Evolutionary conservation across 1,139 yeast species (phyloP).

Genomic region (Yamadazyma friedrichii): DNA sequence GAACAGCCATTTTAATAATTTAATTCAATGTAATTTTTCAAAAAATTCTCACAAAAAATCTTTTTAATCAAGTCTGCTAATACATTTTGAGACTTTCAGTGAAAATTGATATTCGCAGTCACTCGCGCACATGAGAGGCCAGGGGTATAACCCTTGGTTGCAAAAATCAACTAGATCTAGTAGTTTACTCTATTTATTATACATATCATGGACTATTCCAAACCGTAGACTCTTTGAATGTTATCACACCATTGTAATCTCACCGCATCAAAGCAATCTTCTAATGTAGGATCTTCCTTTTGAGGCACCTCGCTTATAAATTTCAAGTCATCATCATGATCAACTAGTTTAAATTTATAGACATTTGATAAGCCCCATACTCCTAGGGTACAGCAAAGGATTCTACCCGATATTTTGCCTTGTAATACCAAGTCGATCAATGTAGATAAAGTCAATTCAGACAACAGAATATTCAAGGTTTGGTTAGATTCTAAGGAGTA

Average conservation of each 20-base stretch:
- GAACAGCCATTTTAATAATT: conserved; percentile 74
- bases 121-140: conserved; percentile 1
- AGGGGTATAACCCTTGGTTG: conserved; percentile 13
- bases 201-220: conserved; percentile 15
- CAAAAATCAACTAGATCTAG: background rate
- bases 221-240: conserved; percentile 25
- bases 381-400: conserved; percentile 31
- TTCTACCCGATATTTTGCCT: conserved; percentile 26
- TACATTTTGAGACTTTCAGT: background rate
- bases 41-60: conserved; percentile 8
- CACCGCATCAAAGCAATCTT: conserved; percentile 10
- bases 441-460: conserved; percentile 12
- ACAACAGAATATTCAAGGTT: conserved; percentile 3
- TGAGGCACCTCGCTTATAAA: conserved; percentile 1
- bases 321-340: conserved; percentile 9
- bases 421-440: conserved; percentile 18
- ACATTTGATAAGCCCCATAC: conserved; percentile 32
- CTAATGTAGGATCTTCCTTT: conserved; percentile 7
- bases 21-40: conserved; percentile 12
- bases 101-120: conserved; percentile 2
- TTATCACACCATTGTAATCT: conserved; percentile 17
- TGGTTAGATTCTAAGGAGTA: conserved; percentile 7
- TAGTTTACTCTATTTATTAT: background rate
- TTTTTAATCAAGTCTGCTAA: conserved; percentile 2
- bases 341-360: conserved; percentile 16